phyloP scores from a whole-genome alignment of 1,284 basidiomycete genomes.

The Tilletia walkeri region DNA sequence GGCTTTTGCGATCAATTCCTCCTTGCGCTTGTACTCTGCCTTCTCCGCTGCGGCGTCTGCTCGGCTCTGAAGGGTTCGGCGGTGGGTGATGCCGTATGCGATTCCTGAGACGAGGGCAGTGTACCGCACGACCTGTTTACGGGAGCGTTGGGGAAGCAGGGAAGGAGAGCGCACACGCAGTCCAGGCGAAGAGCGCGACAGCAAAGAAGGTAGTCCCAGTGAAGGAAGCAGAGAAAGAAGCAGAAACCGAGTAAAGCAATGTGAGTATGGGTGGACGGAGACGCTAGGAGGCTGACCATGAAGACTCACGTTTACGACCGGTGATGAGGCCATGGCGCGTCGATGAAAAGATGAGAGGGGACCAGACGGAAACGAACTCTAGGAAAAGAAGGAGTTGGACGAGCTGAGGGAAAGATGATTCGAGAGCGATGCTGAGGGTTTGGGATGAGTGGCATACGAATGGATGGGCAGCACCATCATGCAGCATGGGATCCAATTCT shows the following conservation, averaged over 20 bases:
- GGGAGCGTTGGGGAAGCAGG: conserved; percentile 17
- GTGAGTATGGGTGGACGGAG: too few relatives aligned
- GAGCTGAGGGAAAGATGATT: too few relatives aligned
- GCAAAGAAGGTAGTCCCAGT: too few relatives aligned
- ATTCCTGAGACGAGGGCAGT: conserved; percentile 84
- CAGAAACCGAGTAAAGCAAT: background rate
- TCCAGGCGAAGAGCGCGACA: too few relatives aligned
- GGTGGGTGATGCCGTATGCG: conserved; percentile 88
- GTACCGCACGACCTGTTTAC: conserved; percentile 83
- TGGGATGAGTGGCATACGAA: too few relatives aligned
- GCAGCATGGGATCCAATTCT: too few relatives aligned
- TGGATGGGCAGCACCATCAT: too few relatives aligned
- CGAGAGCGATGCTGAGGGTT: too few relatives aligned
- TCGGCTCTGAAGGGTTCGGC: conserved; percentile 79
- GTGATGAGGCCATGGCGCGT: conserved; percentile 37
- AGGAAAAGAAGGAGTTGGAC: background rate
- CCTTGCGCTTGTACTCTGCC: conserved; percentile 46
- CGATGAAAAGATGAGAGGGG: background rate
- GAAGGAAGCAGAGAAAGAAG: too few relatives aligned
- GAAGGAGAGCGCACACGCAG: background rate
- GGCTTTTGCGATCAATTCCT: conserved; percentile 73
- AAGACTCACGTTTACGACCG: conserved; percentile 49
- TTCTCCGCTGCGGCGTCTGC: conserved; percentile 76
- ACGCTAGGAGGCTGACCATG: too few relatives aligned
- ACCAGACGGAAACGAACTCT: background rate